These are phyloP conservation scores for Myriosclerotinia scirpicola DNA, from an alignment of 2,329 filamentous ascomycete genomes.

Conservation along the genomic window DNA sequence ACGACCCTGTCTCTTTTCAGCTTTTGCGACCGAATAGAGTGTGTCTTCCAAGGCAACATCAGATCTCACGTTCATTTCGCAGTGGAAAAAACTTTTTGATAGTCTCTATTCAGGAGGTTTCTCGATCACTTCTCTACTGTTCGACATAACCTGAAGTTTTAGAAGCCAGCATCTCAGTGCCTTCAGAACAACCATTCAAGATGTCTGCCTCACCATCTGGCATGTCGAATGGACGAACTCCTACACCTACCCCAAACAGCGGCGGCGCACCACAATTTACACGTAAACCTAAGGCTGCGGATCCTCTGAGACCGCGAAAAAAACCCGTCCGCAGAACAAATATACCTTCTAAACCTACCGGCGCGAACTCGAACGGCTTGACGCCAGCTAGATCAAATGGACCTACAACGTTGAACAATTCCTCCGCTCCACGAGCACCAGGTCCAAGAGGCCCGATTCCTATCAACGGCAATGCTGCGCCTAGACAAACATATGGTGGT, in stretches of 20 bases:
- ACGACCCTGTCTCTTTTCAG: background rate
- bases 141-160: background rate
- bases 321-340: conserved; percentile 47
- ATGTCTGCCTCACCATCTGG: conserved; percentile 49
- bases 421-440: conserved; percentile 12
- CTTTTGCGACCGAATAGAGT: conserved; percentile 2
- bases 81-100: background rate
- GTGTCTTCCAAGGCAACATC: background rate
- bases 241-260: conserved; percentile 50
- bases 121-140: background rate
- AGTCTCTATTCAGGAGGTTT: background rate
- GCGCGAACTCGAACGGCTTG: conserved; percentile 31
- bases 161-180: background rate
- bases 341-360: conserved; percentile 30
- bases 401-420: conserved; percentile 23
- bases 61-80: background rate
- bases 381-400: conserved; percentile 15
- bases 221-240: conserved; percentile 48
- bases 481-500: conserved; percentile 49
- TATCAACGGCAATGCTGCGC: conserved; percentile 14
- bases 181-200: conserved; percentile 15
- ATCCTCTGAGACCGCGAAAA: conserved; percentile 66
- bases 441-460: conserved; percentile 35
- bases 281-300: conserved; percentile 52
- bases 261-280: conserved; percentile 48